Evolutionary conservation across 2,329 filamentous ascomycete genomes (phyloP), one percentile per base, ranked within the genome.

Genomic region (Dactylonectria estremocensis): DNA sequence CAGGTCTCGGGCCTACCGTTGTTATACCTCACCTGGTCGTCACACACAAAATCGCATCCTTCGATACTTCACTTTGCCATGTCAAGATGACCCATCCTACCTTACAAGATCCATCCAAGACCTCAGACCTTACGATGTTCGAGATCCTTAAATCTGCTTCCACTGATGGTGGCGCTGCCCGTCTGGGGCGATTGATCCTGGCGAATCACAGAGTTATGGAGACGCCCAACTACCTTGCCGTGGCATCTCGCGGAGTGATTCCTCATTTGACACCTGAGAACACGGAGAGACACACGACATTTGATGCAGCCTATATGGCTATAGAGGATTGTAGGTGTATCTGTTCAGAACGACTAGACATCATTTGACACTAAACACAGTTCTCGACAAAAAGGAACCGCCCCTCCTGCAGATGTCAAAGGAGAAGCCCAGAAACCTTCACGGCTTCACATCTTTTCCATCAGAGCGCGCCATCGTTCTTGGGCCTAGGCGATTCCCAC

Each of bases 251-350:
- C 76, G 96, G 96, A 22, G 89, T 89, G 1, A 85, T 98, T 40
- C 95, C 96, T 58, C 96, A 99, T 82, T 83, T 99, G 71, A 93
- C 95, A 3, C 95, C 95, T 45, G 96, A 99, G 83, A 92, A 92
- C 68, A 85, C 96, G 71, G 80, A 82, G 46, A 91, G 89, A 62
- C 85, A 92, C 75, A 90, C 91, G 1, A 79, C 87, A 5, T 85
- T 97, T 66, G 84, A 85, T 31, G 93, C 92, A 28, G 86, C 93
- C 3, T 97, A 97, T 78, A 85, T 96, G 76, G 93, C 92, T 1
- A 83, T 98, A 31, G 96, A 99, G 85, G 96, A 99, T 81, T 98
- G 96, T 98, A 86, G 81, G 93, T 81, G 9, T 18, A 53, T 33
- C 3, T 5, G 3, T 18, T 45, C 10, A 8, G 10, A 54, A 8